phyloP scores from a whole-genome alignment of 2,329 filamentous ascomycete genomes.

The Paracorniculantispora psalliotae region DNA sequence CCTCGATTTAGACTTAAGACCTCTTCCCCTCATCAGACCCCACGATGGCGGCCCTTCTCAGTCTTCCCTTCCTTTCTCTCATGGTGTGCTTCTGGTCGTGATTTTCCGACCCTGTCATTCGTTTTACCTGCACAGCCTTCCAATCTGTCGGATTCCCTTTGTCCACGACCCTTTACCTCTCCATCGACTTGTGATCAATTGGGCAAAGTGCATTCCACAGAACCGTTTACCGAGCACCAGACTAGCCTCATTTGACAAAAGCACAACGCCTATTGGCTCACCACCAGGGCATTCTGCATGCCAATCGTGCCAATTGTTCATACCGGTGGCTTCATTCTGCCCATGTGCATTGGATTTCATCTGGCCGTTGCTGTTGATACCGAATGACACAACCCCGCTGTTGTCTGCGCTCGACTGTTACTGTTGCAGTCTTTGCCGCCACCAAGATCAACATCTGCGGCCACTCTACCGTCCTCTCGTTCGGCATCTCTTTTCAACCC shows the following conservation, averaged over 20 bases:
- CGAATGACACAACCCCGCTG: constrained; percentile 3
- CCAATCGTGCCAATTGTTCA: constrained; percentile 7
- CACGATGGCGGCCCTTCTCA: background rate
- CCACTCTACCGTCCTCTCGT: background rate
- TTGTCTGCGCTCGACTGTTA: background rate
- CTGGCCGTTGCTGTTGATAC: constrained; percentile 2
- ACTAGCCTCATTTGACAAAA: background rate
- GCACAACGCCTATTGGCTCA: background rate
- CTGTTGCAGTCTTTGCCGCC: background rate
- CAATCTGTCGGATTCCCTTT: background rate
- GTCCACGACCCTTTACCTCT: background rate
- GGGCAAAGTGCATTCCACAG: constrained; percentile 7
- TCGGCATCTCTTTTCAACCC: background rate
- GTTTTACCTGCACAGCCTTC: background rate
- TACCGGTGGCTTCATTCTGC: background rate
- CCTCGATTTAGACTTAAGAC: constrained; percentile 7
- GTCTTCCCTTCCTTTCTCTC: background rate
- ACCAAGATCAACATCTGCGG: background rate
- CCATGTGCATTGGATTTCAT: background rate
- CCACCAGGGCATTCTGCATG: background rate
- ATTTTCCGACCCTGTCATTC: background rate
- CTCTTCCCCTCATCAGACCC: background rate
- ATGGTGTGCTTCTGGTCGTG: background rate
- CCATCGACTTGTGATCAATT: background rate
- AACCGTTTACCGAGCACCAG: background rate